Conservation (phyloP, 768 basidiomycete genomes). For the Hemileccinum impolitum region DNA sequence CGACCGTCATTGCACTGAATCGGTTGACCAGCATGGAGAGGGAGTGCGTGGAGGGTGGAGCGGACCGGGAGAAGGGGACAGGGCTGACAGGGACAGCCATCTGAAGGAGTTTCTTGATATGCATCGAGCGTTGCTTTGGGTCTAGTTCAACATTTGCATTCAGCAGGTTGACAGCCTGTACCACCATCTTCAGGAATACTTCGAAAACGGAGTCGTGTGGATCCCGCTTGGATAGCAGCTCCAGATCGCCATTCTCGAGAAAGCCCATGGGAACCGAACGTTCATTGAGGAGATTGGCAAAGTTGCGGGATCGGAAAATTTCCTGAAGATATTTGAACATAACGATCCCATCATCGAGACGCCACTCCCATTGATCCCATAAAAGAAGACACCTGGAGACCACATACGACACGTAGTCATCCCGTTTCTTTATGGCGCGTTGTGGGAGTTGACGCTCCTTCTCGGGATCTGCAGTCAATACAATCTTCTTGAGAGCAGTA, state of each 20-base stretch:
- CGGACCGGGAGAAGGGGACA: constrained; percentile 56
- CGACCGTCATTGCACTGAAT: constrained; percentile 67
- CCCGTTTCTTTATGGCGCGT: constrained; percentile 49
- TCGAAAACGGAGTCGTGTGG: constrained; percentile 68
- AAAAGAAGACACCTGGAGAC: constrained; percentile 73
- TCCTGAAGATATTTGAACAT: constrained; percentile 64
- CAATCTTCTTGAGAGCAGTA: constrained; percentile 55
- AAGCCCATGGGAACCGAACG: constrained; percentile 68
- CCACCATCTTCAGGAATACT: constrained; percentile 78
- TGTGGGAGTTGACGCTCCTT: constrained; percentile 38
- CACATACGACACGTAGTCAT: constrained; percentile 68
- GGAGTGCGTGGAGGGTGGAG: constrained; percentile 49
- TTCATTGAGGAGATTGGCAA: constrained; percentile 65
- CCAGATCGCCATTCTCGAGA: constrained; percentile 52
- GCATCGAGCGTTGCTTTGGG: constrained; percentile 37
- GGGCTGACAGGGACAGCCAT: constrained; percentile 69
- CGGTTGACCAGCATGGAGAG: constrained; percentile 82
- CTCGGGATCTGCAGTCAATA: constrained; percentile 46
- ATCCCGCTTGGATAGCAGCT: constrained; percentile 48
- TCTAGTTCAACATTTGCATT: constrained; percentile 34
- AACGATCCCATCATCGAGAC: constrained; percentile 48
- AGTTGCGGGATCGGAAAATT: constrained; percentile 75
- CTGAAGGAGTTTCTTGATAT: constrained; percentile 65
- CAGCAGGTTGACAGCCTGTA: constrained; percentile 46
- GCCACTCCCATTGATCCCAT: constrained; percentile 76